Evolutionary conservation across 495 filamentous ascomycete species (phyloP), one percentile per base, ranked within the genome.

Genomic region (Penicillium psychrofluorescens): DNA sequence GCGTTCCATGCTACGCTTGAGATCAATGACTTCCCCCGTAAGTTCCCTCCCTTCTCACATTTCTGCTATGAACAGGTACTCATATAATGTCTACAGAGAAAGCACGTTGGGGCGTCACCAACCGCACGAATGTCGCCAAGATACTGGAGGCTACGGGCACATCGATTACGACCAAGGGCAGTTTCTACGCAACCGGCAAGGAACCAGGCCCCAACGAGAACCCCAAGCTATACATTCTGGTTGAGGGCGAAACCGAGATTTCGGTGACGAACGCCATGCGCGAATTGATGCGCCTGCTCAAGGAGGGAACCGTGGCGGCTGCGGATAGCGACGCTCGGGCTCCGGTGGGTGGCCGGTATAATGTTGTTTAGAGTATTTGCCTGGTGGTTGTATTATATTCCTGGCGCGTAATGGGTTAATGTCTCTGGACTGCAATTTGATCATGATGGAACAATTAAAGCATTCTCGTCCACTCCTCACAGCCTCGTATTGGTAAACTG

Each of bases 71-170:
- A 28, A 13, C 36, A 40, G 1, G 46, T 44, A 38, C 56, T 71
- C 51, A 67, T 48, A 30, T 50, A 38, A 0, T 39, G 34, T 41
- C 10, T 11, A 67, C 57, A 82, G 79, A 97, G 64, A 96, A 97
- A 79, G 92, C 94, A 50, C 81, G 92, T 44, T 99, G 92, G 92
- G 91, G 89, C 14, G 92, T 99, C 64, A 99, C 92, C 38, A 99
- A 99, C 59, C 81, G 92, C 35, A 99, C 94, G 6, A 99, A 99
- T 54, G 92, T 99, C 44, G 92, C 92, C 49, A 96, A 96, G 72
- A 95, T 99, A 43, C 77, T 99, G 41, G 92, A 99, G 60, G 78
- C 86, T 6, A 95, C 89, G 1, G 92, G 90, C 30, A 95, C 90
- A 7, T 94, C 87, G 4, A 99, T 99, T 63, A 99, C 92, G 0